Evolutionary conservation across 371 early-diverging fungal genomes (phyloP).

Genomic region (Gilbertella persicaria): DNA sequence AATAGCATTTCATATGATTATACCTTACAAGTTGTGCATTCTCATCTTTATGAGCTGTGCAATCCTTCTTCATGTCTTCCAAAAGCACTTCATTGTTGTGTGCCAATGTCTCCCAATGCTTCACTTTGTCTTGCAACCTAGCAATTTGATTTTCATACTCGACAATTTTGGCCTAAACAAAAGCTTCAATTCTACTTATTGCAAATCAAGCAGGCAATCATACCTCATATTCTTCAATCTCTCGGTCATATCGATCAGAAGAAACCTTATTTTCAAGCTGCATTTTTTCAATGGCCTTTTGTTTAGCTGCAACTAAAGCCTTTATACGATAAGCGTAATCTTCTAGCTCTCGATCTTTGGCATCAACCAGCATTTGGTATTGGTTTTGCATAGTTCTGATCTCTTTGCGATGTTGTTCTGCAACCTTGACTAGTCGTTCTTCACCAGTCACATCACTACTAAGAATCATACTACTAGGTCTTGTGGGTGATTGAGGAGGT

Average conservation of each 20-base stretch:
- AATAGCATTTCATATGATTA: not conserved
- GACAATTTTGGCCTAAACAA: slow-evolving; percentile 26
- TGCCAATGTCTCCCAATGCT: slow-evolving; percentile 26
- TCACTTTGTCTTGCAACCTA: slow-evolving; percentile 13
- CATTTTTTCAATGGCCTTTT: slow-evolving; percentile 35
- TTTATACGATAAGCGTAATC: slow-evolving; percentile 46
- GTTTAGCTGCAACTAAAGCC: slow-evolving; percentile 32
- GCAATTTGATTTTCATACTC: slow-evolving; percentile 23
- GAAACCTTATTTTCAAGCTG: slow-evolving; percentile 22
- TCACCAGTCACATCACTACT: not conserved
- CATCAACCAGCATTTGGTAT: slow-evolving; percentile 35
- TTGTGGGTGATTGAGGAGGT: slow-evolving; percentile 3
- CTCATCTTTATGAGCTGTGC: slow-evolving; percentile 29
- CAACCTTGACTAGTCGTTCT: slow-evolving; percentile 24
- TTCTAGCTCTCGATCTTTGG: slow-evolving; percentile 41
- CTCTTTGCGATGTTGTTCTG: slow-evolving; percentile 41
- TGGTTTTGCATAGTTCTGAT: slow-evolving; percentile 36
- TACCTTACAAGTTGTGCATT: slow-evolving; percentile 40
- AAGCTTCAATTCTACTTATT: not conserved
- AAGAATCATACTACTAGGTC: not conserved
- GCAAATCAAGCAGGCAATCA: slow-evolving; percentile 3
- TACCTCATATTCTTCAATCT: slow-evolving; percentile 47
- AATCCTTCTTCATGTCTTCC: slow-evolving; percentile 28
- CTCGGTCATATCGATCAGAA: slow-evolving; percentile 22
- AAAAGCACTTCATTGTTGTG: slow-evolving; percentile 20